These are phyloP conservation scores for Salvia hispanica DNA, from an alignment of 257 asterid genomes.

Conservation along the genomic window DNA sequence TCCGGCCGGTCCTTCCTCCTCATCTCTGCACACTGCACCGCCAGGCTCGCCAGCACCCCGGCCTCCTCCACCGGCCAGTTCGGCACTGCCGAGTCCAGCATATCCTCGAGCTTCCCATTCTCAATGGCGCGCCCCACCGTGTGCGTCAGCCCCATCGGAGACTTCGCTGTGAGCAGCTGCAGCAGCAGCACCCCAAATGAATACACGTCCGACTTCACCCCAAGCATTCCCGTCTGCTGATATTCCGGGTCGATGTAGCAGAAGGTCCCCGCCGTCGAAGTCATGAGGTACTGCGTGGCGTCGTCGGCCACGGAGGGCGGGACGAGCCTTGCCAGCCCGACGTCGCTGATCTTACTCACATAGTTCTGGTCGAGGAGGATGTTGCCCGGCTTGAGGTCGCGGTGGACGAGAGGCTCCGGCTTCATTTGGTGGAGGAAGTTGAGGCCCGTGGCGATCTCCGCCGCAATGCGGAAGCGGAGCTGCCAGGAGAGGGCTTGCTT, in stretches of 20 bases:
- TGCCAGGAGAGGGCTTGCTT: conserved; percentile 73
- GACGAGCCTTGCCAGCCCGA: conserved; percentile 82
- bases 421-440: conserved; percentile 86
- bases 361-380: conserved; percentile 73
- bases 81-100: conserved; percentile 61
- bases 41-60: conserved; percentile 53
- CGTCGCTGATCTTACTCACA: conserved; percentile 82
- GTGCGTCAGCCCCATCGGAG: conserved; percentile 84
- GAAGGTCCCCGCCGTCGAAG: conserved; percentile 87
- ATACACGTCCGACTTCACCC: conserved; percentile 84
- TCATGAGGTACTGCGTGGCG: conserved; percentile 72
- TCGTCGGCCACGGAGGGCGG: conserved; percentile 64
- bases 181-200: conserved; percentile 75
- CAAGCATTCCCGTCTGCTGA: conserved; percentile 93
- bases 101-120: conserved; percentile 49
- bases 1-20: conserved; percentile 88
- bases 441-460: conserved; percentile 74
- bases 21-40: conserved; percentile 72
- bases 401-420: conserved; percentile 93
- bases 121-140: conserved; percentile 49
- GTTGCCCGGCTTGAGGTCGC: conserved; percentile 91
- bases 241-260: conserved; percentile 94
- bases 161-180: conserved; percentile 64
- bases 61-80: conserved; percentile 87
- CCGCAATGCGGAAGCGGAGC: conserved; percentile 72